Evolutionary conservation across 2,329 filamentous ascomycete genomes (phyloP), one percentile per base, ranked within the genome.

Genomic region (Sclerotinia spermophila): DNA sequence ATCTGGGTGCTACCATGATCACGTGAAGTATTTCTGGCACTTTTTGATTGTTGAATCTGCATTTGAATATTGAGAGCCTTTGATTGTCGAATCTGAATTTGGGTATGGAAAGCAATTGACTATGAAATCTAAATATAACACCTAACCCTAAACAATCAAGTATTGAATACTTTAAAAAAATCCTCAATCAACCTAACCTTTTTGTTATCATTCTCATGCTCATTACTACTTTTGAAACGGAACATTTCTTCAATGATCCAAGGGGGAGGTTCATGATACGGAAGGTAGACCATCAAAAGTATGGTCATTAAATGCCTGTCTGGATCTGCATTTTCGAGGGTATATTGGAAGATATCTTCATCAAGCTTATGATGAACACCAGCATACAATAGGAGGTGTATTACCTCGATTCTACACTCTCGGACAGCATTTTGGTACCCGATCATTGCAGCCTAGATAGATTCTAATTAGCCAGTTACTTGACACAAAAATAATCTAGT

Each of bases 391-490:
- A 79, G 53, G 2, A 79, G 69, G 44, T 71, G 48, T 6, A 76
- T 72, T 1, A 74, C 75, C n/a, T 68, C 70, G 6, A 71, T 70
- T 56, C 76, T 72, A 24, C 76, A 72, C 17, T 59, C 66, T 13
- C 30, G 30, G 19, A 79, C 73, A 15, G 77, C 77, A 5, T 60
- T 73, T 38, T 71, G 73, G 19, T 78, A 64, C 17, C 77, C 77
- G 44, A 68, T 51, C 1, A 74, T 60, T n/a, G 75, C 77, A 19
- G 73, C 66, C 76, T 77, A 66, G 15, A 44, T 59, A n/a, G n/a
- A n/a, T 51, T 6, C 11, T 27, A 27, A 27, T 74, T 27, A 73
- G 69, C 5, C n/a, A 30, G 21, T 33, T 45, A 24, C 19, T 38
- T 33, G 19, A 3, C n/a, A 42, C 33, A 67, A 5, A 19, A 30